Evolutionary conservation across 2,329 filamentous ascomycete genomes (phyloP).

Genomic region (Ophiostoma novo-ulmi): DNA sequence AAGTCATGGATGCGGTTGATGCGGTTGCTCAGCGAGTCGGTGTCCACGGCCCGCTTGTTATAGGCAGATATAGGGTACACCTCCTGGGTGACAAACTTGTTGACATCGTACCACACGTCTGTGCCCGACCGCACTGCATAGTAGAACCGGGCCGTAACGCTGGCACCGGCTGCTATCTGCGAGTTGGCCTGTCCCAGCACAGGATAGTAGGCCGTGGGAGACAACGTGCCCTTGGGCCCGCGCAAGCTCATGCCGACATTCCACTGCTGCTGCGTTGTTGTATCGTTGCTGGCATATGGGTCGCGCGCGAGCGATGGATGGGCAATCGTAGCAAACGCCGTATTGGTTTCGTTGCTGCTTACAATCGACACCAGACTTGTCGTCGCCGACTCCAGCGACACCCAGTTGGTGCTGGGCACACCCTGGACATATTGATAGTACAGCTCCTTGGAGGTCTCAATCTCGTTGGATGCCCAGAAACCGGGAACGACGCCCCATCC

Average conservation of each 20-base stretch:
- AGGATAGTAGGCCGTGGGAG: neutral
- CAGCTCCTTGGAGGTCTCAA: neutral
- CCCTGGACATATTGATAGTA: neutral
- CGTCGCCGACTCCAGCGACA: neutral
- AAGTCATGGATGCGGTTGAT: constrained; percentile 26
- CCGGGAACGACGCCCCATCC: neutral
- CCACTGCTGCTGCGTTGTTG: neutral
- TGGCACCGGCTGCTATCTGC: neutral
- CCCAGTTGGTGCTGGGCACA: neutral
- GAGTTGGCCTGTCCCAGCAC: neutral
- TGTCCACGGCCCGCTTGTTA: constrained; percentile 16
- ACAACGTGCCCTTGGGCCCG: neutral
- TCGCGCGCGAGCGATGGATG: neutral
- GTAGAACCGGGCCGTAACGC: neutral
- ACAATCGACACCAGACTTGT: neutral
- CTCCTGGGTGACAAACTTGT: neutral
- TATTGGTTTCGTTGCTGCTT: neutral
- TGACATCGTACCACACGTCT: neutral
- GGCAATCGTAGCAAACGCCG: neutral
- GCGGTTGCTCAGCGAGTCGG: constrained; percentile 18
- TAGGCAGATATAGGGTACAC: neutral
- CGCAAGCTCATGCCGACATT: neutral
- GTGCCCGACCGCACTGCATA: neutral
- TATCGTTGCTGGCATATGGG: neutral
- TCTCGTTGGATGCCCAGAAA: neutral